Evolutionary conservation across 495 filamentous ascomycete genomes (phyloP), one percentile per base, ranked within the genome.

Genomic region (Emericellopsis terricola): DNA sequence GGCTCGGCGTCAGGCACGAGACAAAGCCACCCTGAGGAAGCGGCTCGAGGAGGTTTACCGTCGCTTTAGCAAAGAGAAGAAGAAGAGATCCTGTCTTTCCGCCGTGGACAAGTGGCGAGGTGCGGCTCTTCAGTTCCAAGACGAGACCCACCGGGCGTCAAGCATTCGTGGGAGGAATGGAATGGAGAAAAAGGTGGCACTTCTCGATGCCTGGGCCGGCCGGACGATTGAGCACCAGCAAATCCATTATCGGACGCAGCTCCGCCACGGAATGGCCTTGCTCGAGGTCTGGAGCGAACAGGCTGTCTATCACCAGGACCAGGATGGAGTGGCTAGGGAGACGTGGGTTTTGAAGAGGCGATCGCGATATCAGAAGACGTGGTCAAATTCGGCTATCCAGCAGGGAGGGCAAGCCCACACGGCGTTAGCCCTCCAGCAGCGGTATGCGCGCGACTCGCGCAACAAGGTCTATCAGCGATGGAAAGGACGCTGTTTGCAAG

Each of bases 301-400:
- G 11, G 19, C 33, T 15, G 6, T 9, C 17, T 19, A 35, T 19
- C 19, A 28, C 11, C 4, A 35, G 11, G 19, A 21, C 7, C 10
- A 15, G 14, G 19, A 27, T 16, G 17, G 24, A 9, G 13, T 15
- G 13, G 21, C 33, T 5, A 4, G 17, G 20, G 33, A 24, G 2
- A n/a, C 27, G 14, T 27, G 33, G 33, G 33, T 15, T 7, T 4
- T 15, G 2, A 15, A 23, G 20, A 35, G 21, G 15, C 33, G 27
- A 11, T 15, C 20, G 21, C 33, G 27, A 15, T 28, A 35, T 15
- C 33, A 24, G 19, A 35, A 35, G 27, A 15, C 21, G 13, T 35
- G 33, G 33, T 35, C 33, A 2, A 35, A 26, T 15, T 35, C 21
- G 6, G 24, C 33, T 17, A 17, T 35, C 15, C 33, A 35, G 11